Base-by-base conservation (phyloP, 2,329 filamentous ascomycete genomes). In the Cercospora zeae-maydis region DNA sequence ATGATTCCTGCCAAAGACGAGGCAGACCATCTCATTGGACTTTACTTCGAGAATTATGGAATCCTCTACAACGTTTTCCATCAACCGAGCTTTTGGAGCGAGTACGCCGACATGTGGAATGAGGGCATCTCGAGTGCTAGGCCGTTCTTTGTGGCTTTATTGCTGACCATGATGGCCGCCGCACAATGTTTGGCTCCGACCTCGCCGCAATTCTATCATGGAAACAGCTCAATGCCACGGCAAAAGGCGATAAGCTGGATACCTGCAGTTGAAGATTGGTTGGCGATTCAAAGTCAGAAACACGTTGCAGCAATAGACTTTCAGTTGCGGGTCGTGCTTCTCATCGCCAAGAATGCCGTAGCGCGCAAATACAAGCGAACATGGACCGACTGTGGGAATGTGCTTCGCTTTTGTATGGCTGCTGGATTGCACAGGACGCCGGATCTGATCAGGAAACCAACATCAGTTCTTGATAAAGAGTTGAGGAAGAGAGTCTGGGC, bases 401-500 rank as follows among this genome's bases (percentile, higher is more conserved):
- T 85, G 10, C 70, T 85, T 5, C 78, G 81, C 36, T 77, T 82
- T 55, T 83, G 82, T 16, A 80, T 86, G 74, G 75, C 82, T 52
- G 77, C 81, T 13, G 83, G 84, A 0, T 77, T 84, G 52, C 83
- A 86, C 68, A 78, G 82, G 16, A 78, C 83, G 53, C 78, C 81
- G 0, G 74, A 72, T 4, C 66, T 77, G 67, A 63, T 77, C 65
- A 66, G 75, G 62, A 70, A 76, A 61, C 67, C 69, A 27, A 75
- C 78, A 9, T 75, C 74, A 2, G 71, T 75, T 2, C 81, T 81
- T 31, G 80, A 83, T 42, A 79, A 80, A 58, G 80, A 83, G 62
- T 81, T 84, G 79, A 79, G 84, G 57, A 78, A 82, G 58, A 78
- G 84, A 47, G 73, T 87, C 2, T 87, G 84, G 84, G 78, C 77